Percentiles rank a stretch among this genome's conserved stretches.
phyloP scores from a whole-genome alignment of 345 rosid genomes.

The Murraya koenigii region DNA sequence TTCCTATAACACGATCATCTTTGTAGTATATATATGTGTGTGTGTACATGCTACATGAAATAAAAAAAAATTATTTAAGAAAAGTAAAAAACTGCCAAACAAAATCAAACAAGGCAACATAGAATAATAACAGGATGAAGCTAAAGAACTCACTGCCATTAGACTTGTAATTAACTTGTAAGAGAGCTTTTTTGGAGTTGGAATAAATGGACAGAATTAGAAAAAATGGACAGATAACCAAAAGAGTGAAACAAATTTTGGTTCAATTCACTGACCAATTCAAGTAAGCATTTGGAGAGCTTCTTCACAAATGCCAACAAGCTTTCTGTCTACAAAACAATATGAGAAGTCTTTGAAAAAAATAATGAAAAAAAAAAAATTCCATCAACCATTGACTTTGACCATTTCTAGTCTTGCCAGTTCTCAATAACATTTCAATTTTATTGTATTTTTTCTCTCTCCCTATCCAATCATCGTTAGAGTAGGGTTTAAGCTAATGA shows the following conservation, averaged over 20 bases:
- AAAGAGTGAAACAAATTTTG: not conserved
- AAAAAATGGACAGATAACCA: not conserved
- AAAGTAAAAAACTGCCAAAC: not conserved
- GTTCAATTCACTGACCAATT: not conserved
- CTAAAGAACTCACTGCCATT: slow-evolving; percentile 8
- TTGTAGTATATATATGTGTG: not conserved
- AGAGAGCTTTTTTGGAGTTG: not conserved
- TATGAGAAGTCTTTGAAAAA: not conserved
- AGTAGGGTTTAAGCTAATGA: not conserved
- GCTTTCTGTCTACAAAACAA: not conserved
- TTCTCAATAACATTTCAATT: not conserved
- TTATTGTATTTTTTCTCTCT: too few species aligned
- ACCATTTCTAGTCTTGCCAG: not conserved
- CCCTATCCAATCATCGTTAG: not conserved
- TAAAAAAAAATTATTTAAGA: not conserved
- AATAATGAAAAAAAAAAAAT: too few species aligned
- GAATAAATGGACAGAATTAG: not conserved
- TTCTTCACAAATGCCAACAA: not conserved
- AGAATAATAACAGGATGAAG: not conserved
- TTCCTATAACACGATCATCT: not conserved
- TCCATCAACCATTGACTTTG: not conserved
- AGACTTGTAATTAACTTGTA: not conserved
- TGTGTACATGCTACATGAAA: not conserved
- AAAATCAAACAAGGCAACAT: not conserved
- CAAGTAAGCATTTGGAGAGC: not conserved